phyloP scores from a whole-genome alignment of 345 rosid genomes.

The Gossypium rotundifolium region DNA sequence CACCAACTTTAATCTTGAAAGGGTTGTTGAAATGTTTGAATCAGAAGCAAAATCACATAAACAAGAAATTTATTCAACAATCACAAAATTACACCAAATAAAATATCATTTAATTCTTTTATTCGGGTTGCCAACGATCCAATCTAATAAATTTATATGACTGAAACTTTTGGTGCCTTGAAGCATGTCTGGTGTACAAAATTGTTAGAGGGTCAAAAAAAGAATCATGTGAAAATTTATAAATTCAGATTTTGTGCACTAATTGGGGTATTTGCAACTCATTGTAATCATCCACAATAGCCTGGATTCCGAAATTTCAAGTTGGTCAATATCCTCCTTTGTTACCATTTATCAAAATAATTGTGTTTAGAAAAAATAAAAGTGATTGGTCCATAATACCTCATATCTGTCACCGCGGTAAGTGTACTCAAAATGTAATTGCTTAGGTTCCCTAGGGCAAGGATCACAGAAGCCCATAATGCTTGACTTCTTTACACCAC shows the following conservation, averaged over 20 bases:
- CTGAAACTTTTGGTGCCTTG: constrained; percentile 11
- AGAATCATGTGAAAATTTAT: not conserved
- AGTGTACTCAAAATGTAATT: constrained; percentile 63
- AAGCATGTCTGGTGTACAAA: constrained; percentile 21
- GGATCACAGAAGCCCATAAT: constrained; percentile 98
- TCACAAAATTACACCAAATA: not conserved
- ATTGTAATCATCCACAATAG: constrained; percentile 56
- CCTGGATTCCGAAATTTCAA: constrained; percentile 33
- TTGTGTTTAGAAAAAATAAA: not conserved
- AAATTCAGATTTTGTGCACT: constrained; percentile 36
- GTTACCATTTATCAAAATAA: not conserved
- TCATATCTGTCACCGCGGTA: constrained; percentile 38
- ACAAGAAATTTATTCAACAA: not conserved
- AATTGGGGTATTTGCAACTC: constrained; percentile 66
- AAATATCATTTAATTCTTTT: not conserved
- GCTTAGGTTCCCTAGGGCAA: constrained; percentile 80
- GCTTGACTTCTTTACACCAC: constrained; percentile 87
- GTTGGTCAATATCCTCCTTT: not conserved
- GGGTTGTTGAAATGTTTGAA: not conserved
- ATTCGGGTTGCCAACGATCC: not conserved
- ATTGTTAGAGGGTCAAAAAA: constrained; percentile 29
- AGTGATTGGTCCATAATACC: constrained; percentile 24
- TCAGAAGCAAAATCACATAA: not conserved
- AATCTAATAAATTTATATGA: not conserved
- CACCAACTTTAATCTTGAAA: not conserved